Evolutionary conservation across 345 rosid genomes (phyloP).

Genomic region (Arabidopsis suecica): DNA sequence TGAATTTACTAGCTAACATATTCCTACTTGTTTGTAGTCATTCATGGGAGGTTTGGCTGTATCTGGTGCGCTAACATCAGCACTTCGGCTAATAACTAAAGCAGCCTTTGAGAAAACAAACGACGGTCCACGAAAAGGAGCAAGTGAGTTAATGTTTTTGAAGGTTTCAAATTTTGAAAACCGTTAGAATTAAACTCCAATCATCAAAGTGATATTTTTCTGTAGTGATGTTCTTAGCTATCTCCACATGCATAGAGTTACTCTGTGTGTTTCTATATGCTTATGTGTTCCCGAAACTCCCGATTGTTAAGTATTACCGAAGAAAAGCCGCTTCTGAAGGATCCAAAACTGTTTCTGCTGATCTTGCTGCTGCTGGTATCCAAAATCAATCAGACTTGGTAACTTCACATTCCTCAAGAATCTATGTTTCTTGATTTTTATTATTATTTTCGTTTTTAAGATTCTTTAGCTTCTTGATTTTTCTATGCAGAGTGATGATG

Average conservation of each 20-base stretch:
- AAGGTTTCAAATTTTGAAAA: not conserved
- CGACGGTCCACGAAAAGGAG: constrained; percentile 78
- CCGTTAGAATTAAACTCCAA: not conserved
- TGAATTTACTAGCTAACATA: not conserved
- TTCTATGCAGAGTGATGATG: constrained; percentile 52
- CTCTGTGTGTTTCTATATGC: constrained; percentile 72
- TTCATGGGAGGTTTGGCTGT: constrained; percentile 91
- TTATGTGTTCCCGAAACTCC: constrained; percentile 67
- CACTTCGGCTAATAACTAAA: constrained; percentile 71
- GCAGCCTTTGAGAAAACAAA: constrained; percentile 73
- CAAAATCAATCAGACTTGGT: constrained; percentile 45
- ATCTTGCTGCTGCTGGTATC: constrained; percentile 94
- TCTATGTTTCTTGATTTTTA: not conserved
- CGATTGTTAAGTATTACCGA: constrained; percentile 81
- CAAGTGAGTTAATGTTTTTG: constrained; percentile 53
- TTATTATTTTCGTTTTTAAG: no score
- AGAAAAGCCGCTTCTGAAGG: constrained; percentile 90
- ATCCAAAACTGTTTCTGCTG: constrained; percentile 80
- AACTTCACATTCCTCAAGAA: constrained; percentile 22
- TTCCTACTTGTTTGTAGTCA: constrained; percentile 55
- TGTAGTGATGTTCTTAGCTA: constrained; percentile 80
- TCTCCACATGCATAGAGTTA: constrained; percentile 70
- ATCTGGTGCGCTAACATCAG: constrained; percentile 83
- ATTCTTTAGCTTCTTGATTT: constrained; percentile 17
- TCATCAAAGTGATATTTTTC: not conserved